phyloP scores from a whole-genome alignment of 2,329 filamentous ascomycete species.

The Blastomyces parvus region DNA sequence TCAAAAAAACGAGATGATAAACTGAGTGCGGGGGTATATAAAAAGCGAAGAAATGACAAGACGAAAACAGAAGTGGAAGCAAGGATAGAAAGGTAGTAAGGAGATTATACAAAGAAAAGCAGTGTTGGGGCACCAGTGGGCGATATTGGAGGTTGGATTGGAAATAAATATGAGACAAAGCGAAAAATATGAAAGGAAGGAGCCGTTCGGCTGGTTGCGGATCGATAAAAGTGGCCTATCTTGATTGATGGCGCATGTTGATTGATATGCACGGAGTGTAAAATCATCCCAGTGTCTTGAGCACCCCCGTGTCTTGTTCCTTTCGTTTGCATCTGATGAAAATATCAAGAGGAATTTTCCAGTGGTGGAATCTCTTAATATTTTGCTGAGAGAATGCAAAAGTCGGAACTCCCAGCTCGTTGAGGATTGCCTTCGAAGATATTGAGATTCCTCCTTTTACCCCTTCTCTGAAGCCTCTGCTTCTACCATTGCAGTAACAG shows the following conservation, averaged over 20 bases:
- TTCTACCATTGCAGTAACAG: constrained; percentile 16
- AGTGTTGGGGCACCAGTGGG: background rate
- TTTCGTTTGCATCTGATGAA: background rate
- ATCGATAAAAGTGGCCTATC: background rate
- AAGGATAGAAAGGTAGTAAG: background rate
- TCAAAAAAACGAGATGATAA: background rate
- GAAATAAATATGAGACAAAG: background rate
- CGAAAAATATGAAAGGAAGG: background rate
- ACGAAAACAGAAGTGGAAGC: background rate
- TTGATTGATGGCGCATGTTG: background rate
- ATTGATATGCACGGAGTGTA: background rate
- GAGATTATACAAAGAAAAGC: background rate
- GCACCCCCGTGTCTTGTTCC: too few species aligned
- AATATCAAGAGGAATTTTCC: background rate
- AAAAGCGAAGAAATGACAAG: background rate
- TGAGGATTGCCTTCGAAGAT: background rate
- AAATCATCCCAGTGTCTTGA: too few species aligned
- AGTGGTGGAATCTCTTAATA: background rate
- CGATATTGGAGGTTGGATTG: background rate
- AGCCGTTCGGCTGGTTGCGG: background rate
- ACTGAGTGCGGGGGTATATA: background rate
- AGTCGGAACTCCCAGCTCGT: background rate
- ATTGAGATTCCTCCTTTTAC: background rate
- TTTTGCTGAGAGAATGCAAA: background rate
- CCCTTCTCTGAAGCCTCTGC: constrained; percentile 9